Percentiles rank a stretch among this genome's conserved stretches.
phyloP scores from a whole-genome alignment of 257 asterid genomes.

The Rehmannia glutinosa region DNA sequence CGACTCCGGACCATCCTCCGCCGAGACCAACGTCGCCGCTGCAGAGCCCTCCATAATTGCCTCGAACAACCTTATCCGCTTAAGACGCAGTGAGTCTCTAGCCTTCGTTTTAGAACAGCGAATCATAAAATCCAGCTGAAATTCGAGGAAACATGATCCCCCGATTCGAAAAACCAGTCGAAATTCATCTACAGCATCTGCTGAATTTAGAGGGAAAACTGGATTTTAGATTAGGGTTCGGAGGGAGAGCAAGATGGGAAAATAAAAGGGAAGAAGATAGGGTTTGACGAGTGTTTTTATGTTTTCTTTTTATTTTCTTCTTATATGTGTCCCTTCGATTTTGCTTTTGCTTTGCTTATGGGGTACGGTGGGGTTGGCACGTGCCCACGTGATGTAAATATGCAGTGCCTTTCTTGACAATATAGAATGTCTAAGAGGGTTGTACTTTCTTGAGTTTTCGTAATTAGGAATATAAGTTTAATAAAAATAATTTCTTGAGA shows the following conservation, averaged over 20 bases:
- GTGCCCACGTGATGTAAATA: constrained; percentile 27
- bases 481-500: too few species aligned
- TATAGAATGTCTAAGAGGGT: neutral
- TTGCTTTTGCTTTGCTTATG: neutral
- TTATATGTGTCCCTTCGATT: neutral
- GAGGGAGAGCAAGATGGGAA: neutral
- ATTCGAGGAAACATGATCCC: constrained; percentile 14
- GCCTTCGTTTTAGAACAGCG: constrained; percentile 16
- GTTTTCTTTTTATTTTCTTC: neutral
- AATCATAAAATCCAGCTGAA: constrained; percentile 54
- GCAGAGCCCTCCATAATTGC: constrained; percentile 68
- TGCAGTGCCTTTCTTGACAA: constrained; percentile 6
- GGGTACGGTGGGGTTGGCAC: constrained; percentile 22
- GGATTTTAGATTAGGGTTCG: constrained; percentile 39
- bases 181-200: constrained; percentile 36
- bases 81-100: constrained; percentile 19
- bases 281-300: constrained; percentile 54
- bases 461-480: too few species aligned
- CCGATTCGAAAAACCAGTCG: constrained; percentile 21
- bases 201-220: constrained; percentile 12
- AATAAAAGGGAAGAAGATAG: constrained; percentile 30
- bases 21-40: constrained; percentile 45
- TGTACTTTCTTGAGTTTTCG: too few species aligned
- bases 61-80: constrained; percentile 21
- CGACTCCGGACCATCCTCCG: constrained; percentile 88